Evolutionary conservation across 257 asterid genomes (phyloP).

Genomic region (Thymus quinquecostatus): DNA sequence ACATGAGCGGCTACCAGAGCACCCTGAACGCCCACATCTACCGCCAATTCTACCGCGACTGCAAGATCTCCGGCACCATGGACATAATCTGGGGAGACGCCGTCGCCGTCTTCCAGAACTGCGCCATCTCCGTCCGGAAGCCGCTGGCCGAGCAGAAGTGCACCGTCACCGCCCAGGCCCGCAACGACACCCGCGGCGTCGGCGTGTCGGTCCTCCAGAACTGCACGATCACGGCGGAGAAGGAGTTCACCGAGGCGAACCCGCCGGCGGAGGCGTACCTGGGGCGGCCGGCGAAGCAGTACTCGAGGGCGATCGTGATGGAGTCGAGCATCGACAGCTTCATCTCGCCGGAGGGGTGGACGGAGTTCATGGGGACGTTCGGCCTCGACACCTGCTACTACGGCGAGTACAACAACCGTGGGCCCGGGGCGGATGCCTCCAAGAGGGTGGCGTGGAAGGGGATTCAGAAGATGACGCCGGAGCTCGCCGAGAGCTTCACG

Average conservation of each 20-base stretch:
- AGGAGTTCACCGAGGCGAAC: constrained; percentile 28
- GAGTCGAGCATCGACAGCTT: constrained; percentile 51
- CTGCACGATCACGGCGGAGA: constrained; percentile 52
- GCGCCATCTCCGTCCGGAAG: constrained; percentile 58
- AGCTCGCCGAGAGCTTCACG: constrained; percentile 56
- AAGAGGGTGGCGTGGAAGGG: constrained; percentile 76
- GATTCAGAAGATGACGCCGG: constrained; percentile 52
- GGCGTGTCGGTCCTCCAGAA: constrained; percentile 63
- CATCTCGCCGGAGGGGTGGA: constrained; percentile 72
- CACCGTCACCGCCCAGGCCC: constrained; percentile 83
- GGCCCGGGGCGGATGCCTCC: constrained; percentile 52
- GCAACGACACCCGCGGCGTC: constrained; percentile 53
- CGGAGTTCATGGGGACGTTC: constrained; percentile 69
- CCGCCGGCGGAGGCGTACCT: constrained; percentile 48
- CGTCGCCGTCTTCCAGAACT: constrained; percentile 61
- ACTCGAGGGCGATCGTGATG: constrained; percentile 71
- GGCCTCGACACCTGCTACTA: constrained; percentile 59
- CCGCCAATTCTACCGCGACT: constrained; percentile 76
- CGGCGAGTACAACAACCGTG: constrained; percentile 73
- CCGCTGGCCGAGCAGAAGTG: constrained; percentile 66
- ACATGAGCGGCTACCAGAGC: constrained; percentile 70
- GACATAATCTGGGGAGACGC: constrained; percentile 88
- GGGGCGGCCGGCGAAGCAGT: constrained; percentile 86
- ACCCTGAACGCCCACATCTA: constrained; percentile 71
- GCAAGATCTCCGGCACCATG: constrained; percentile 70